A percentile compares a stretch with the other conserved stretches of the same genome.
Evolutionary conservation across 495 filamentous ascomycete species (phyloP).

Genomic region (Melanomma pulvis-pyrius): DNA sequence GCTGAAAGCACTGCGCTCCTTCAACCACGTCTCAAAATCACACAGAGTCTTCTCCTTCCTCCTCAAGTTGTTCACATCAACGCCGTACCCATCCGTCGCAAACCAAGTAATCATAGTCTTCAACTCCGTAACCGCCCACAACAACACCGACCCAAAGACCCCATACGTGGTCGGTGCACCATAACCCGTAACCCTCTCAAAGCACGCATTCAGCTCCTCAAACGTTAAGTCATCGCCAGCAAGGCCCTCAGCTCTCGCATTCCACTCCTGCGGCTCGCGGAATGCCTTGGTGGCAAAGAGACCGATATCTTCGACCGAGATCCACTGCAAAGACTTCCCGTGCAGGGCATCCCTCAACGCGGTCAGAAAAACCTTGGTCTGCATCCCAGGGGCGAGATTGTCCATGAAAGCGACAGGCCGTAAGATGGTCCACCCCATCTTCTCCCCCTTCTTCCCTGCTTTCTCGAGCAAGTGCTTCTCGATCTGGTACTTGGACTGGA

Average conservation of each 20-base stretch:
- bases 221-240: constrained; percentile 64
- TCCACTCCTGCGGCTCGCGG: constrained; percentile 51
- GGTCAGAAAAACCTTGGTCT: constrained; percentile 62
- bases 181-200: constrained; percentile 54
- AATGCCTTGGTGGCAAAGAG: constrained; percentile 66
- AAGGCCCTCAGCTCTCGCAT: constrained; percentile 53
- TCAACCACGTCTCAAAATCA: constrained; percentile 63
- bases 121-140: constrained; percentile 57
- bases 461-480: constrained; percentile 61
- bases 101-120: constrained; percentile 68
- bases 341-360: constrained; percentile 52
- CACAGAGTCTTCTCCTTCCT: constrained; percentile 56
- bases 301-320: constrained; percentile 65
- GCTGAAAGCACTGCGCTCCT: constrained; percentile 54
- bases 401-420: constrained; percentile 71
- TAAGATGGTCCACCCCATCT: constrained; percentile 52
- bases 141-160: constrained; percentile 39
- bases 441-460: constrained; percentile 38
- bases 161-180: constrained; percentile 49
- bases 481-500: constrained; percentile 64
- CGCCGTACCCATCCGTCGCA: constrained; percentile 60
- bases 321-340: constrained; percentile 59
- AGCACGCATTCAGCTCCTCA: constrained; percentile 53
- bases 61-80: constrained; percentile 58
- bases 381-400: constrained; percentile 60